Base-by-base conservation (phyloP, 2,329 filamentous ascomycete genomes). In the Monilinia laxa region DNA sequence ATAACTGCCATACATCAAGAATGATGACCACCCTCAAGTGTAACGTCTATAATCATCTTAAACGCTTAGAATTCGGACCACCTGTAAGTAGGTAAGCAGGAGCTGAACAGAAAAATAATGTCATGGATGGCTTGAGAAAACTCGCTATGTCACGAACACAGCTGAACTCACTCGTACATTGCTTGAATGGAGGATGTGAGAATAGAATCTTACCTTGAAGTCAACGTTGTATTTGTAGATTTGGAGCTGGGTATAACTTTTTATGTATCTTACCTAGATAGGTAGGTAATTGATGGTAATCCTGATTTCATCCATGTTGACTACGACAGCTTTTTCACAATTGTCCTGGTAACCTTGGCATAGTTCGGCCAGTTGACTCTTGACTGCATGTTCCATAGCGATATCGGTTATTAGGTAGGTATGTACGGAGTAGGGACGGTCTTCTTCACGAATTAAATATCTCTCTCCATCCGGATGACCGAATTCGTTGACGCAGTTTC, bases 381-480 rank as follows among this genome's bases (percentile, higher is more conserved):
- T 35, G 5, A 35, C 31, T 9, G 6, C 6, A n/a, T 31, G 28
- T 31, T 31, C 3, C 28, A 6, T 31, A 31, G 28, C 28, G 28
- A 31, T 31, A 31, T 31, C 28, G 28, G 28, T 31, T 6, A 31
- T 47, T 59, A n/a, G n/a, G n/a, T n/a, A n/a, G n/a, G n/a, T n/a
- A n/a, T n/a, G n/a, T n/a, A n/a, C n/a, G n/a, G n/a, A n/a, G 42
- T 59, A 59, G 42, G 56, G 10, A n/a, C 18, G 25, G 35, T 59
- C 25, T 31, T n/a, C 56, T 47, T 47, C 7, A 47, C 40, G 25
- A 31, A 47, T n/a, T 11, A 47, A n/a, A 47, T 47, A 47, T 18
- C 40, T 47, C 47, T 20, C 47, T 47, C 20, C 47, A 31, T 62
- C 57, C 57, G 57, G 57, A 58, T 6, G 57, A 42, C 56, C 25